Percentiles rank a stretch among this genome's conserved stretches.
Conservation (phyloP, 176 grass and related monocot genomes). For the Poa annua region DNA sequence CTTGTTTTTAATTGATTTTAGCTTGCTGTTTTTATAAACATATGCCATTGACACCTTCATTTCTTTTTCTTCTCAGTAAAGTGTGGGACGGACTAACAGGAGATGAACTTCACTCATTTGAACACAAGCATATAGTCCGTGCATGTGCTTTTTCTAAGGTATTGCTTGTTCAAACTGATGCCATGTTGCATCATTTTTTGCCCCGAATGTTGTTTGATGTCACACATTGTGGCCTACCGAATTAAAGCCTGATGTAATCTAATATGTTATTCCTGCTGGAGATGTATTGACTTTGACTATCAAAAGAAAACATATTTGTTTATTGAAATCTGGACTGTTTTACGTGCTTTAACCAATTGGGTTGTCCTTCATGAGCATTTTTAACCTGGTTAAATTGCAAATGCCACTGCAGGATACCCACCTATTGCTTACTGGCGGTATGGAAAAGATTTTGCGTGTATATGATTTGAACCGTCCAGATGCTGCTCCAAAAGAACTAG, state of each 20-base stretch:
- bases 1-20: neutral
- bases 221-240: neutral
- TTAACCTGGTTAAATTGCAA: neutral
- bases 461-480: constrained; percentile 89
- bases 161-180: constrained; percentile 22
- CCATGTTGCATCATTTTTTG: neutral
- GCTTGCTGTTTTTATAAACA: neutral
- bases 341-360: neutral
- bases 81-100: constrained; percentile 90
- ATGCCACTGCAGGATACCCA: constrained; percentile 67
- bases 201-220: neutral
- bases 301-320: constrained; percentile 5
- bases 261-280: neutral
- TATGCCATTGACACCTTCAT: constrained; percentile 6
- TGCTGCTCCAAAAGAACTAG: constrained; percentile 78
- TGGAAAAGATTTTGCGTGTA: constrained; percentile 83
- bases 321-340: neutral
- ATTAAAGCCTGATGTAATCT: neutral
- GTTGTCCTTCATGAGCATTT: neutral
- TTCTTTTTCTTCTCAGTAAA: constrained; percentile 62
- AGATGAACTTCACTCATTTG: constrained; percentile 89
- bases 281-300: neutral
- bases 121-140: constrained; percentile 96
- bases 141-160: constrained; percentile 95
- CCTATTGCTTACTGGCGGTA: constrained; percentile 83